Conservation (phyloP, 306 rosid species). For the Mimosa bimucronata region DNA sequence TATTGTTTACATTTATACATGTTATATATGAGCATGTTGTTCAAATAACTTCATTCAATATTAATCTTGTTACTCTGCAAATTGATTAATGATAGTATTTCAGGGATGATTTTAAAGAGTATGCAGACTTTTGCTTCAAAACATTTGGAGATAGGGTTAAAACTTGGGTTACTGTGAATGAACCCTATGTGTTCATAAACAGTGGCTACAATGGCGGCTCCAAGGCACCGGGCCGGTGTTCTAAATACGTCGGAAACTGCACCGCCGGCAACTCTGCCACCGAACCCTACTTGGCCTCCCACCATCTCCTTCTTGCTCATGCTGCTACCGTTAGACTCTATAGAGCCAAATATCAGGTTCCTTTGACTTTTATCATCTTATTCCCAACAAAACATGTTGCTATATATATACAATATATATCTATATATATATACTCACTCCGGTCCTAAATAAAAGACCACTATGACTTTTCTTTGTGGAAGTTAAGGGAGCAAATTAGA, state of each 20-base stretch:
- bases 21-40: too few relatives aligned
- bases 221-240: conserved; percentile 62
- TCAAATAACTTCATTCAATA: too few relatives aligned
- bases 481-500: too few relatives aligned
- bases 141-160: conserved; percentile 60
- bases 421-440: too few relatives aligned
- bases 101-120: conserved; percentile 47
- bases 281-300: conserved; percentile 56
- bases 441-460: too few relatives aligned
- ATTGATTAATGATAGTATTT: not conserved
- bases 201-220: conserved; percentile 51
- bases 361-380: not conserved
- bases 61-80: too few relatives aligned
- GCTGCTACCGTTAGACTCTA: conserved; percentile 43
- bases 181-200: conserved; percentile 32
- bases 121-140: conserved; percentile 49
- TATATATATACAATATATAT: too few relatives aligned
- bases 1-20: too few relatives aligned
- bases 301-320: conserved; percentile 59
- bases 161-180: conserved; percentile 58
- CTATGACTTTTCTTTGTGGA: too few relatives aligned
- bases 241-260: conserved; percentile 42
- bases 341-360: conserved; percentile 53
- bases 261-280: conserved; percentile 49
- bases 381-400: too few relatives aligned